Evolutionary conservation across 192 early-diverging fungal genomes (phyloP).

Genomic region (Coemansia sp.): DNA sequence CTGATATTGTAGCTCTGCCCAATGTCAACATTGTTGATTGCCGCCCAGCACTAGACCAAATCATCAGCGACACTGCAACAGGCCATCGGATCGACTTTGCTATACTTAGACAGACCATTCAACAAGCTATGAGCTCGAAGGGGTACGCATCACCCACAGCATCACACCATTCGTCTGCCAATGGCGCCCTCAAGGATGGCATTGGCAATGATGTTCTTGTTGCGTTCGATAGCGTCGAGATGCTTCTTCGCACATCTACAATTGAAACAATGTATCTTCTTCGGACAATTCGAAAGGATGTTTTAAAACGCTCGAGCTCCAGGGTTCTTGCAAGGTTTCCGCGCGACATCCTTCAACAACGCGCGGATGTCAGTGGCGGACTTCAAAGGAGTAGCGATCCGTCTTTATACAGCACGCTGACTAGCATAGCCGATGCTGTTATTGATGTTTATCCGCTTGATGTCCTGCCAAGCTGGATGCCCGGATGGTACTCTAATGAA

Average conservation of each 20-base stretch:
- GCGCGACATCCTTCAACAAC: constrained; percentile 20
- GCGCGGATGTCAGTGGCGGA: neutral
- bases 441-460: constrained; percentile 37
- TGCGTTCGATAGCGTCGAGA: constrained; percentile 36
- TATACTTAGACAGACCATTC: neutral
- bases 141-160: neutral
- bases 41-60: constrained; percentile 7
- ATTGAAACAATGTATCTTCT: constrained; percentile 27
- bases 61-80: neutral
- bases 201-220: constrained; percentile 1
- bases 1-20: constrained; percentile 19
- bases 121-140: neutral
- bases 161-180: neutral
- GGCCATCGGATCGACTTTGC: neutral
- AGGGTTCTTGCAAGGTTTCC: constrained; percentile 37
- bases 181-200: neutral
- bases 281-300: constrained; percentile 18
- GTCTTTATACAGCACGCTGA: constrained; percentile 6
- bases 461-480: constrained; percentile 42
- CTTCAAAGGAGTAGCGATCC: neutral
- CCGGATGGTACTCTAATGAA: constrained; percentile 52
- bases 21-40: constrained; percentile 15
- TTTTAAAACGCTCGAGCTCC: constrained; percentile 7
- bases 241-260: constrained; percentile 26
- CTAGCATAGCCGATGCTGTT: constrained; percentile 29